Conservation (phyloP, 345 rosid genomes). For the Salix caprea region DNA sequence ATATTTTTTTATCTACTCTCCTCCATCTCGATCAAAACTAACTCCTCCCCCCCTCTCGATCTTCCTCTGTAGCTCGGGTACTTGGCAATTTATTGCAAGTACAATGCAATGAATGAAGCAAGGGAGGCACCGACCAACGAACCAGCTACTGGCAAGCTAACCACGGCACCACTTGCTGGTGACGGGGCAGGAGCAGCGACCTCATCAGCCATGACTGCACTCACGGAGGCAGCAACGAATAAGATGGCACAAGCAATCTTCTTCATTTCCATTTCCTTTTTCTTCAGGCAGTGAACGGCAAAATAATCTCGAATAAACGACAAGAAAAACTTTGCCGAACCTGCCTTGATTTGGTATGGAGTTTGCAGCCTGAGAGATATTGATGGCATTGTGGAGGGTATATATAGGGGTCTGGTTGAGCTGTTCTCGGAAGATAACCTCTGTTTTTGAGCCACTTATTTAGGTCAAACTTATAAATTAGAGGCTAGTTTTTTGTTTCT, state of each 20-base stretch:
- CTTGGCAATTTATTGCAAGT: conserved; percentile 13
- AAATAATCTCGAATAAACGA: not conserved
- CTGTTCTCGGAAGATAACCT: not conserved
- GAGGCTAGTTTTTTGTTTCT: not conserved
- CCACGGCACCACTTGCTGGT: conserved; percentile 20
- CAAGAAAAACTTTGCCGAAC: conserved; percentile 10
- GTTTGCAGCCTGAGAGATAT: conserved; percentile 9
- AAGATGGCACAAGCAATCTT: conserved; percentile 48
- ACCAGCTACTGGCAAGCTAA: conserved; percentile 27
- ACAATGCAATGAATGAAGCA: conserved; percentile 30
- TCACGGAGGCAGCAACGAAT: conserved; percentile 50
- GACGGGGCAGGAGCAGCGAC: conserved; percentile 39
- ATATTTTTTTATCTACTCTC: not conserved
- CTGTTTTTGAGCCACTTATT: not conserved
- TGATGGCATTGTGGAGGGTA: not conserved
- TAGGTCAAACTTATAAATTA: not conserved
- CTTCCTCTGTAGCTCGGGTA: not conserved
- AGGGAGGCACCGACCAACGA: conserved; percentile 37
- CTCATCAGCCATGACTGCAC: conserved; percentile 41
- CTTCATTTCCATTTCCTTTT: conserved; percentile 49
- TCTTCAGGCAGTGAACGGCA: not conserved
- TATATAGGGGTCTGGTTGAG: not conserved
- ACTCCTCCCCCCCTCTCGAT: not conserved
- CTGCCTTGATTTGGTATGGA: conserved; percentile 2
- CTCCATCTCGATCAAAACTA: not conserved